phyloP scores from a whole-genome alignment of 305 asterid species.

The Fraxinus floribunda region DNA sequence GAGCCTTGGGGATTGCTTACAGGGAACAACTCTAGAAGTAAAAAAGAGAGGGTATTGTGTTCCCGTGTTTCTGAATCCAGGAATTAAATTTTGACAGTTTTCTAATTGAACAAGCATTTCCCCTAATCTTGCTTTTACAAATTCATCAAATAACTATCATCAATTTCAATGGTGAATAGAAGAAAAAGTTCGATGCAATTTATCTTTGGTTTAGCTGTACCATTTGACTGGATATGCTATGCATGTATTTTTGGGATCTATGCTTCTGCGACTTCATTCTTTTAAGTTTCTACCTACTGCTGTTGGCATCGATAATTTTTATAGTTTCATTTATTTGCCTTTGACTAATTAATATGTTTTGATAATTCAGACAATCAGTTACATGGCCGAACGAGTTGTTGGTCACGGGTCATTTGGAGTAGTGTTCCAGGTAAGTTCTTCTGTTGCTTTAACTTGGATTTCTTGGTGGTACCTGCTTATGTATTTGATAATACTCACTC shows the following conservation, averaged over 20 bases:
- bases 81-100: not conserved
- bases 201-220: not conserved
- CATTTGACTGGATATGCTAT: not conserved
- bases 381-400: conserved; percentile 93
- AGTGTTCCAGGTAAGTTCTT: conserved; percentile 71
- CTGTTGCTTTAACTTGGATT: conserved; percentile 14
- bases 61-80: not conserved
- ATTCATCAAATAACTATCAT: not conserved
- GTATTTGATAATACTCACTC: not conserved
- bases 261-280: not conserved
- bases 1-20: not conserved
- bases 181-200: not conserved
- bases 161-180: not conserved
- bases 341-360: not conserved
- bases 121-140: not conserved
- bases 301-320: not conserved
- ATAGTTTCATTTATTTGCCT: not conserved
- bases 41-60: not conserved
- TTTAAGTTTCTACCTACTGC: not conserved
- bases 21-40: not conserved
- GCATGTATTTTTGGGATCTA: not conserved
- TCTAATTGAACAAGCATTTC: not conserved
- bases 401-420: conserved; percentile 96
- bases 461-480: conserved; percentile 3
- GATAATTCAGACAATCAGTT: conserved; percentile 55